Conservation (phyloP, 192 early-diverging fungal genomes). For the Pecoramyces ruminantium region DNA sequence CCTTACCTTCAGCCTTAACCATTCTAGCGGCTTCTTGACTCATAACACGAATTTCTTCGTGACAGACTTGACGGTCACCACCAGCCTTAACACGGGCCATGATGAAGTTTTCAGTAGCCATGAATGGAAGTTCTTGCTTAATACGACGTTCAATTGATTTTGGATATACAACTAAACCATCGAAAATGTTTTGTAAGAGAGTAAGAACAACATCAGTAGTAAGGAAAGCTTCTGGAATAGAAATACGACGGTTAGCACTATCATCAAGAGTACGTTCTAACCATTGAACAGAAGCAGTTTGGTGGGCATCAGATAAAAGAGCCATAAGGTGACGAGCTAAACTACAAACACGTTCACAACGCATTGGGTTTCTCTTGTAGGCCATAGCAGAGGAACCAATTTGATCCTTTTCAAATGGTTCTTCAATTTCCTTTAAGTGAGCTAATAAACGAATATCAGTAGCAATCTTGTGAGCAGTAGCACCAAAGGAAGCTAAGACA, state of each 20-base stretch:
- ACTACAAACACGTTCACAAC: constrained; percentile 91
- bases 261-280: constrained; percentile 96
- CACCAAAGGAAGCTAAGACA: constrained; percentile 78
- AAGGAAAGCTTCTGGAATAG: constrained; percentile 89
- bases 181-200: constrained; percentile 86
- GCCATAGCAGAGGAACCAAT: constrained; percentile 96
- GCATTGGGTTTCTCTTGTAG: constrained; percentile 99
- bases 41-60: constrained; percentile 92
- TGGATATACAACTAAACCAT: constrained; percentile 94
- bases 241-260: constrained; percentile 87
- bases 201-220: constrained; percentile 93
- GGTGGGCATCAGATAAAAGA: constrained; percentile 65
- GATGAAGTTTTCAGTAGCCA: constrained; percentile 99
- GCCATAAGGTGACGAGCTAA: constrained; percentile 88
- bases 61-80: constrained; percentile 87
- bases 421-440: constrained; percentile 94
- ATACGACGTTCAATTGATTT: constrained; percentile 83
- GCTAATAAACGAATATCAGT: constrained; percentile 91
- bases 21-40: constrained; percentile 77
- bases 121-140: constrained; percentile 88
- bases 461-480: constrained; percentile 90
- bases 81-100: constrained; percentile 97
- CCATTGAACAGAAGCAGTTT: constrained; percentile 74
- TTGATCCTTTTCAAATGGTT: constrained; percentile 98
- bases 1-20: constrained; percentile 81